These are phyloP conservation scores for Peziza echinospora DNA, from an alignment of 495 filamentous ascomycete species.

Conservation along the genomic window DNA sequence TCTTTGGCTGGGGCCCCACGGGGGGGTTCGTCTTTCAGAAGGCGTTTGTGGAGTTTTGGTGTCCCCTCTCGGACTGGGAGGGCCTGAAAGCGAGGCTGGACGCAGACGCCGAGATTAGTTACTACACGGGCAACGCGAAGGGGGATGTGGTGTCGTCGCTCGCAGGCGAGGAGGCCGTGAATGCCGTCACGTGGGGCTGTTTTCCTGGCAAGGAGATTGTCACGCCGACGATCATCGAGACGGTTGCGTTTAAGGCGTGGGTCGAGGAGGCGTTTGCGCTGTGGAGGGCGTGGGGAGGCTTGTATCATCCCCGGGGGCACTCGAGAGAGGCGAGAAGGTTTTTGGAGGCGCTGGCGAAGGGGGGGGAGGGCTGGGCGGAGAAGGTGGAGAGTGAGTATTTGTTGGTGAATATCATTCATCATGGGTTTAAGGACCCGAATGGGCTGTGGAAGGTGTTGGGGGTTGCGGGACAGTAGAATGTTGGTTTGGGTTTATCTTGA, in stretches of 20 bases:
- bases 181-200: conserved; percentile 91
- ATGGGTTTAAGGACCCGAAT: conserved; percentile 47
- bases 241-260: conserved; percentile 88
- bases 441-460: conserved; percentile 40
- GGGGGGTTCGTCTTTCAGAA: conserved; percentile 96
- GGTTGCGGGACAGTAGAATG: not conserved
- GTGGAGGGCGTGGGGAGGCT: conserved; percentile 79
- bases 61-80: conserved; percentile 47
- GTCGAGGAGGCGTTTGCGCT: conserved; percentile 88
- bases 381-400: conserved; percentile 46
- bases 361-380: conserved; percentile 36
- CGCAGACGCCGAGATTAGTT: conserved; percentile 42
- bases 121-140: conserved; percentile 53
- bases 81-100: conserved; percentile 39
- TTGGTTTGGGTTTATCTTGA: no score
- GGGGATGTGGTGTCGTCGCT: not conserved
- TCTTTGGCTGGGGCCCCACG: conserved; percentile 85
- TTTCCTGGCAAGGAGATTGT: conserved; percentile 95
- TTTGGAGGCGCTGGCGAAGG: conserved; percentile 40
- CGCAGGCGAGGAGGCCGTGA: conserved; percentile 38
- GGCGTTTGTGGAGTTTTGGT: conserved; percentile 90
- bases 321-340: conserved; percentile 45
- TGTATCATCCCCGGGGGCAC: conserved; percentile 45
- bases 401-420: conserved; percentile 81
- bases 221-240: conserved; percentile 93